Percentiles rank a stretch among this genome's conserved stretches.
Conservation (phyloP, 2,329 filamentous ascomycete species). For the Tolypocladium nubicola region DNA sequence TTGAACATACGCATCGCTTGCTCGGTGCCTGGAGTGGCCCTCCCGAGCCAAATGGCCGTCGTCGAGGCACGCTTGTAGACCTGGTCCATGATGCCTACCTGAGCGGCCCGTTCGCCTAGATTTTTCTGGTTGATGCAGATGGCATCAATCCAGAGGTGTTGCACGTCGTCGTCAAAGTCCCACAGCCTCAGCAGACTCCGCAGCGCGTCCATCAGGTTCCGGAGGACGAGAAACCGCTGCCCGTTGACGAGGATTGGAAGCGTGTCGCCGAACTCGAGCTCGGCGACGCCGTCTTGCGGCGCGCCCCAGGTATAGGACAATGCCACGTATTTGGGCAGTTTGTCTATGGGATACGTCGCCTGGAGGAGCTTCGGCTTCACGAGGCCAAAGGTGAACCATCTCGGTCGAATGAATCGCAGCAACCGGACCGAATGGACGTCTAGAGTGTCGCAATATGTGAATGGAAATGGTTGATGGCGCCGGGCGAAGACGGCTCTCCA, state of each 20-base stretch:
- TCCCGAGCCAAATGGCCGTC: conserved; percentile 8
- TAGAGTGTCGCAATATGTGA: neutral
- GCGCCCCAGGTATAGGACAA: neutral
- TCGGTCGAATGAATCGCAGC: neutral
- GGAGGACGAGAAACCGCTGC: neutral
- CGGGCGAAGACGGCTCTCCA: neutral
- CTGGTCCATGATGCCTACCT: conserved; percentile 8
- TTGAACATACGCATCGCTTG: neutral
- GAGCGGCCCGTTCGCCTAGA: conserved; percentile 2
- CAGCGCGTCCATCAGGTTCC: neutral
- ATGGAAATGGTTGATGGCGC: neutral
- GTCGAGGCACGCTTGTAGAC: conserved; percentile 6
- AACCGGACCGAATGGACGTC: neutral
- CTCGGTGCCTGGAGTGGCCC: neutral
- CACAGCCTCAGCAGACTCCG: neutral
- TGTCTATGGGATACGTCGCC: neutral
- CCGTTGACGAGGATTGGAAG: neutral
- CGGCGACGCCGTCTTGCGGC: neutral
- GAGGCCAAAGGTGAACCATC: conserved; percentile 1
- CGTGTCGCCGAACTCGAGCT: neutral
- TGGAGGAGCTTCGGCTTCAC: neutral
- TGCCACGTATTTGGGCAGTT: neutral
- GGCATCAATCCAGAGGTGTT: conserved; percentile 7
- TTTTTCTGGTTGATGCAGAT: conserved; percentile 8
- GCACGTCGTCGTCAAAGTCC: neutral